Evolutionary conservation across 352 stramenopile genomes (phyloP).

Genomic region (Thraustochytrium striatum): DNA sequence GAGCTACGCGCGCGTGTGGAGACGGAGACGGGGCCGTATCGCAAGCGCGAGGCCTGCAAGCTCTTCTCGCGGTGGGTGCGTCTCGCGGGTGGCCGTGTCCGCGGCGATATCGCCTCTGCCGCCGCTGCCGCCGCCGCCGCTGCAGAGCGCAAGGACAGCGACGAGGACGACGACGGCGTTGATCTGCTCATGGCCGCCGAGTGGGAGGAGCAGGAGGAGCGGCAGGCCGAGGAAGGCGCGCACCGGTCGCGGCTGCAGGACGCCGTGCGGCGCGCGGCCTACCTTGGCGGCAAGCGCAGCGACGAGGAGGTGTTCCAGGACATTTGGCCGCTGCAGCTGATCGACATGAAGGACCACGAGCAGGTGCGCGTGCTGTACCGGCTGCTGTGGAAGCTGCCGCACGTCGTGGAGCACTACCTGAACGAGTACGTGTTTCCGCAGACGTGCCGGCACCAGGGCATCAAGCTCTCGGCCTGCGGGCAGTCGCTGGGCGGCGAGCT

Average conservation of each 20-base stretch:
- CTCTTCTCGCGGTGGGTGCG: constrained; percentile 44
- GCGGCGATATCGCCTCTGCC: constrained; percentile 5
- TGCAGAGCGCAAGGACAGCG: background rate
- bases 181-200: constrained; percentile 15
- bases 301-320: constrained; percentile 44
- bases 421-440: constrained; percentile 97
- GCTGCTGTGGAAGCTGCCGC: constrained; percentile 83
- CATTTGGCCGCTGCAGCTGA: constrained; percentile 81
- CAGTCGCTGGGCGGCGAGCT: constrained; percentile 97
- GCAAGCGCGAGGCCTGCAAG: constrained; percentile 61
- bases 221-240: background rate
- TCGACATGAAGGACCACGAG: constrained; percentile 93
- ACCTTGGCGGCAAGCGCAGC: constrained; percentile 35
- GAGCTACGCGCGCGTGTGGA: constrained; percentile 70
- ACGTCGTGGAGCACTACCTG: constrained; percentile 96
- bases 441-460: constrained; percentile 95
- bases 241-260: constrained; percentile 1
- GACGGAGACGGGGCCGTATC: constrained; percentile 77
- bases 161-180: constrained; percentile 19
- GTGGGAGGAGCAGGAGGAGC: background rate
- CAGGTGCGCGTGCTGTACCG: constrained; percentile 91
- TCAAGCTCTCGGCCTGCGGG: constrained; percentile 97
- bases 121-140: too few relatives aligned
- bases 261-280: constrained; percentile 26
- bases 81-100: constrained; percentile 12